A percentile compares a stretch with the other conserved stretches of the same genome.
These are phyloP conservation scores for Geosmithia putterillii DNA, from an alignment of 2,329 filamentous ascomycete genomes.

Conservation along the genomic window DNA sequence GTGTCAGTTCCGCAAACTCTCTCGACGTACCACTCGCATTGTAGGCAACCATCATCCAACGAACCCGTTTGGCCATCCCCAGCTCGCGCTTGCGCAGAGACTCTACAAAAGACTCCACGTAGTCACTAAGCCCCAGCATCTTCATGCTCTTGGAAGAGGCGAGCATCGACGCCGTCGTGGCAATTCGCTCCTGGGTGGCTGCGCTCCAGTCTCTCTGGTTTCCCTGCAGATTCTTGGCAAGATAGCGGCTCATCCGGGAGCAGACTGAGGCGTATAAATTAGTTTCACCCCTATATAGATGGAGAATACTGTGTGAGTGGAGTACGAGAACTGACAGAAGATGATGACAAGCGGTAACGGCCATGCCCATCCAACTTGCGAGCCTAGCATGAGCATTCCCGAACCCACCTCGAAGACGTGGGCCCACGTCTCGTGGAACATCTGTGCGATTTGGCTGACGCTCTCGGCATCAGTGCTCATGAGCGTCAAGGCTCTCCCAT, in stretches of 20 bases:
- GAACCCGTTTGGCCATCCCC: conserved; percentile 7
- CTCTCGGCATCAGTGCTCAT: background rate
- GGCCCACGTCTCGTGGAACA: background rate
- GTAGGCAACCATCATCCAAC: conserved; percentile 27
- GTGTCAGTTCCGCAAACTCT: no score
- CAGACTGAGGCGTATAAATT: background rate
- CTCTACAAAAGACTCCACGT: background rate
- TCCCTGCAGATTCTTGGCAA: background rate
- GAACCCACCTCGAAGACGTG: background rate
- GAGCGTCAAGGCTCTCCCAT: background rate
- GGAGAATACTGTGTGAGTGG: background rate
- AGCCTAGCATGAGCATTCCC: background rate
- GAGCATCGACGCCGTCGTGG: background rate
- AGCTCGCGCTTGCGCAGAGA: background rate
- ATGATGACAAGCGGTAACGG: background rate
- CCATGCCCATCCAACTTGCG: background rate
- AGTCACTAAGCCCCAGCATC: background rate
- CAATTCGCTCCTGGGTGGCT: background rate
- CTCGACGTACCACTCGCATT: conserved; percentile 24
- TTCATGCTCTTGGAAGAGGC: background rate
- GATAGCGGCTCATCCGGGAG: background rate
- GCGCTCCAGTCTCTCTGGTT: background rate
- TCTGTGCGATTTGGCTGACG: background rate
- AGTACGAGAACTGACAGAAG: background rate
- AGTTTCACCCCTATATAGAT: background rate